Conservation (phyloP, 352 stramenopile genomes). For the Aphanomyces cochlioides region DNA sequence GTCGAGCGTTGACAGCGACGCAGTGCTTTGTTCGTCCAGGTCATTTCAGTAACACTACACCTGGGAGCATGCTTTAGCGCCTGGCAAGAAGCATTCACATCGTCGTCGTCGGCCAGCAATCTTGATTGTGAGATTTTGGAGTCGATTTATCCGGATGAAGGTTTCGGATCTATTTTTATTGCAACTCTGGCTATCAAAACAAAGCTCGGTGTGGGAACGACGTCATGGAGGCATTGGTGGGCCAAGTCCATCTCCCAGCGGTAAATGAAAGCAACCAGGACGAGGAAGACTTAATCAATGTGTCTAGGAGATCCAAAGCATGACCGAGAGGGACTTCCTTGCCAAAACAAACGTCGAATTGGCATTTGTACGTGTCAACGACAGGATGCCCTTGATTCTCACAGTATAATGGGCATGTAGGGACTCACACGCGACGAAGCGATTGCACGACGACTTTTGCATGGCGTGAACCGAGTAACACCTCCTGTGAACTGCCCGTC, state of each 20-base stretch:
- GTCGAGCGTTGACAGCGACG: no score
- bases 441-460: slow-evolving; percentile 56
- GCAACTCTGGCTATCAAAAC: slow-evolving; percentile 14
- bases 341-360: slow-evolving; percentile 31
- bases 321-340: slow-evolving; percentile 30
- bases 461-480: slow-evolving; percentile 86
- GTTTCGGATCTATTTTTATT: slow-evolving; percentile 25
- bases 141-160: slow-evolving; percentile 15
- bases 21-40: no score
- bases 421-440: slow-evolving; percentile 72
- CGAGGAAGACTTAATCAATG: not conserved
- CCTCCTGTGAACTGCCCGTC: slow-evolving; percentile 90
- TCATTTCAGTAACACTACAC: no score
- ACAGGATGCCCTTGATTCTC: not conserved
- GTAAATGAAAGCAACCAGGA: not conserved
- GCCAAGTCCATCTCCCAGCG: slow-evolving; percentile 28
- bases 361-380: slow-evolving; percentile 16
- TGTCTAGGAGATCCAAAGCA: slow-evolving; percentile 31
- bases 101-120: no score
- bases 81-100: no score
- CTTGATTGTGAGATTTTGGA: no score
- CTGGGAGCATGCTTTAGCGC: no score
- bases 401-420: not conserved
- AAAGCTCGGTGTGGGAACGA: not conserved
- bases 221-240: slow-evolving; percentile 26